A percentile compares a stretch with the other conserved stretches of the same genome.
Conservation (phyloP, 805 yeast species). For the Cyberlindnera samutprakarnensis region DNA sequence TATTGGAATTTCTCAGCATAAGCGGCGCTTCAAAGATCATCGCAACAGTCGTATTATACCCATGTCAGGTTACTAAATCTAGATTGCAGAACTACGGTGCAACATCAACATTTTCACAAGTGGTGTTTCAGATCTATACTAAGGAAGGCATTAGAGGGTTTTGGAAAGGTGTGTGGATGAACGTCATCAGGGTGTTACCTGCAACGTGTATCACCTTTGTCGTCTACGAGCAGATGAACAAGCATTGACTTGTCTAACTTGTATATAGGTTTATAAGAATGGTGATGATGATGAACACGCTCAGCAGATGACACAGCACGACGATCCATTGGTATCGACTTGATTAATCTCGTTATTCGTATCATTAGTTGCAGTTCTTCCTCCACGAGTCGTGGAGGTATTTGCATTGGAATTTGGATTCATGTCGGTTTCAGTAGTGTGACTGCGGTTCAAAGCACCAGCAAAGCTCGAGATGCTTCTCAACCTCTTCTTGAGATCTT, state of each 20-base stretch:
- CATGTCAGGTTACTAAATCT: conserved; percentile 75
- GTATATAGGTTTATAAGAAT: no score
- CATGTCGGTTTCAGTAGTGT: no score
- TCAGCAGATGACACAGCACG: not conserved
- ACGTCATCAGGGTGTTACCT: conserved; percentile 77
- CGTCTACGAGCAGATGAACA: conserved; percentile 64
- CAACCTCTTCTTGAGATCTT: not conserved
- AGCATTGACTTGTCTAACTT: no score
- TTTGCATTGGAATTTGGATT: no score
- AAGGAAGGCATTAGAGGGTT: conserved; percentile 60
- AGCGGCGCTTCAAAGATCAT: conserved; percentile 64
- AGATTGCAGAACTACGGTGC: conserved; percentile 54
- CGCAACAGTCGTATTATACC: conserved; percentile 67
- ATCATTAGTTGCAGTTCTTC: not conserved
- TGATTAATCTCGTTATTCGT: not conserved
- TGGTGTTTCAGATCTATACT: conserved; percentile 32
- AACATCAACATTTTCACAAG: conserved; percentile 22
- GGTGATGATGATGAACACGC: no score
- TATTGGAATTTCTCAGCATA: conserved; percentile 53
- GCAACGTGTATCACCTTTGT: conserved; percentile 88
- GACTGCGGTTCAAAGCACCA: no score
- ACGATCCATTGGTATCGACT: not conserved
- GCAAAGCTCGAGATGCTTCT: no score
- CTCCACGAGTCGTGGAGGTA: no score
- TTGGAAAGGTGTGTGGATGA: conserved; percentile 78